A percentile compares a stretch with the other conserved stretches of the same genome.
Conservation (phyloP, 176 grass and related monocot species). For the Triticum monococcum region DNA sequence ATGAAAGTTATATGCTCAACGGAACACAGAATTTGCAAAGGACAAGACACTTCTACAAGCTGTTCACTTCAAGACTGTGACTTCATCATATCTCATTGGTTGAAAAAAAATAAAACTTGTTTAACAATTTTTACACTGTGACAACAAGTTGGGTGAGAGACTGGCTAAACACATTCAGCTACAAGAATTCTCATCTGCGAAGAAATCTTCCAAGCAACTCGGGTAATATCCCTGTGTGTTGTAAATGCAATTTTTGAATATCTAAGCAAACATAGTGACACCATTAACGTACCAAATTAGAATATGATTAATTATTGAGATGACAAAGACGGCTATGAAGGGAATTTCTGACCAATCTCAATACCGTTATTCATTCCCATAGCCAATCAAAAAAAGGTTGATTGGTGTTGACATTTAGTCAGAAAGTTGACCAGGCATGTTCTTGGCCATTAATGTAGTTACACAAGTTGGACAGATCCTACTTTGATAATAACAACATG, state of each 20-base stretch:
- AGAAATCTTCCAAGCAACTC: background rate
- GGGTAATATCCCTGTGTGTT: background rate
- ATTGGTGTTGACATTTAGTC: background rate
- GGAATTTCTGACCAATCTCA: background rate
- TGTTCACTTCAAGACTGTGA: background rate
- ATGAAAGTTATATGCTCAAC: background rate
- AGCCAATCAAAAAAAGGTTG: background rate
- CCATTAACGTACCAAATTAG: background rate
- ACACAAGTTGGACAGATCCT: background rate
- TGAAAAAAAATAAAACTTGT: background rate
- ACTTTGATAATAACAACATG: background rate
- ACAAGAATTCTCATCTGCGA: background rate
- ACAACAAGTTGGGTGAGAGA: background rate
- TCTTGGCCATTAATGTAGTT: background rate
- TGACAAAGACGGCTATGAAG: background rate
- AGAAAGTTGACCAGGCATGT: background rate
- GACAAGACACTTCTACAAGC: background rate
- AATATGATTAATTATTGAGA: background rate
- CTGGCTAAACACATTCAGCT: slow-evolving; percentile 2
- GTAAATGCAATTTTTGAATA: background rate
- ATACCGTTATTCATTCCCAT: background rate
- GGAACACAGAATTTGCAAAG: background rate
- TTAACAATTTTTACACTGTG: background rate
- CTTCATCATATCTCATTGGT: background rate
- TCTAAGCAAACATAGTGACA: background rate